Conservation (phyloP, 345 rosid genomes). For the Psidium guajava region DNA sequence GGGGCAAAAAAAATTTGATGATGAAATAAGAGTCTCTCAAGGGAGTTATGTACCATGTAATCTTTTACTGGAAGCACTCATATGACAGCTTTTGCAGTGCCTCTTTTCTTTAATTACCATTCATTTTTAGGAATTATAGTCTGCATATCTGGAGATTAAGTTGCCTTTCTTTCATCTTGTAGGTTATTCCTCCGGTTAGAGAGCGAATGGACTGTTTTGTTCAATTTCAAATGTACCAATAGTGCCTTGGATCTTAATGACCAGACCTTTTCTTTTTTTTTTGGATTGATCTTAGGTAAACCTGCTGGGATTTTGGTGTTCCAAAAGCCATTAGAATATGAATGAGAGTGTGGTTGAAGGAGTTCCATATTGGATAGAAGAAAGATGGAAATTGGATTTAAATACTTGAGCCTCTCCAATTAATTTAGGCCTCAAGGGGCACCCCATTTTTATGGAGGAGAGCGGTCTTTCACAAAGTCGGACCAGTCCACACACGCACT, state of each 20-base stretch:
- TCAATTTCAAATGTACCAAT: background rate
- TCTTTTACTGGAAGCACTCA: background rate
- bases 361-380: too few species aligned
- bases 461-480: too few species aligned
- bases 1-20: constrained; percentile 99
- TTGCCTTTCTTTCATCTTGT: background rate
- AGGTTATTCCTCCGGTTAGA: background rate
- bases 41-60: constrained; percentile 24
- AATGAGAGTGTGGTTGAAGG: too few species aligned
- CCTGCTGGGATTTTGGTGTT: too few species aligned
- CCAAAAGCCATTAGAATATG: too few species aligned
- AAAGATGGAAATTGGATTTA: too few species aligned
- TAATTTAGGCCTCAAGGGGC: too few species aligned
- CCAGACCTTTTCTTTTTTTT: background rate
- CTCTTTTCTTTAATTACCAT: background rate
- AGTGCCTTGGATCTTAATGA: background rate
- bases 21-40: constrained; percentile 93
- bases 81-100: background rate
- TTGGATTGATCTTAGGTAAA: background rate
- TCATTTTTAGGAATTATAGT: background rate
- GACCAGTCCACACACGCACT: too few species aligned
- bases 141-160: background rate
- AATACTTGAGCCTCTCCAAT: too few species aligned
- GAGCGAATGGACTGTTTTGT: background rate
- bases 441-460: too few species aligned